These are phyloP conservation scores for Incumbomyces lentus DNA, from an alignment of 2,329 filamentous ascomycete genomes.

Conservation along the genomic window DNA sequence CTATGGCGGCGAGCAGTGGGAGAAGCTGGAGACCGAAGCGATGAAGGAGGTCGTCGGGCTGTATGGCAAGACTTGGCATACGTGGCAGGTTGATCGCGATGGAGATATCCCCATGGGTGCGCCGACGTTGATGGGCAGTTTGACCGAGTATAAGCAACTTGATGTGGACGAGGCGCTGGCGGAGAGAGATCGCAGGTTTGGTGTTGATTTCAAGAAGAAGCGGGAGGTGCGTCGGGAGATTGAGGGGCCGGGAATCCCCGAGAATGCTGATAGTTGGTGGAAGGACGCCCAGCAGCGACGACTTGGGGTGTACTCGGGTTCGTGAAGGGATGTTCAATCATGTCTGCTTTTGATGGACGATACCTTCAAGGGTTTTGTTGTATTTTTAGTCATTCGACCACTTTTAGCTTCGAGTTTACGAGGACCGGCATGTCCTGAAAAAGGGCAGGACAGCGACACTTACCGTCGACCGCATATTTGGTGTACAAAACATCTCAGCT, in stretches of 20 bases:
- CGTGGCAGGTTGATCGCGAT: constrained; percentile 75
- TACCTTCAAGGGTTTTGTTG: no score
- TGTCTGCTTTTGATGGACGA: no score
- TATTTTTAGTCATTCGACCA: no score
- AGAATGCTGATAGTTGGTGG: constrained; percentile 41
- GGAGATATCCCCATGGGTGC: constrained; percentile 52
- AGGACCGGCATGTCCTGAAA: no score
- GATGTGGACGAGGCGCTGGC: constrained; percentile 31
- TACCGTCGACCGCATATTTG: no score
- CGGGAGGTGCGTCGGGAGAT: constrained; percentile 45
- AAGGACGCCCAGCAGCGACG: constrained; percentile 21
- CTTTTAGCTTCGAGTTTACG: no score
- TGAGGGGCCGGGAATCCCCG: constrained; percentile 32
- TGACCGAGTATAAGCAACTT: constrained; percentile 22
- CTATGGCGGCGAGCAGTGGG: constrained; percentile 54
- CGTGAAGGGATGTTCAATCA: no score
- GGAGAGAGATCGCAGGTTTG: constrained; percentile 46
- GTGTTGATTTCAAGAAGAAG: constrained; percentile 43
- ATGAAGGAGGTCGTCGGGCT: constrained; percentile 66
- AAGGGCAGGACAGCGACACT: no score
- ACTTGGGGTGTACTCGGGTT: constrained; percentile 14
- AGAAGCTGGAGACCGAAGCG: constrained; percentile 64
- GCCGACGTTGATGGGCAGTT: constrained; percentile 55
- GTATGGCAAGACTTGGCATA: constrained; percentile 76
- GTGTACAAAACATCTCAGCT: no score